Conservation (phyloP, 352 stramenopile species). For the Nothophytophthora sp. region DNA sequence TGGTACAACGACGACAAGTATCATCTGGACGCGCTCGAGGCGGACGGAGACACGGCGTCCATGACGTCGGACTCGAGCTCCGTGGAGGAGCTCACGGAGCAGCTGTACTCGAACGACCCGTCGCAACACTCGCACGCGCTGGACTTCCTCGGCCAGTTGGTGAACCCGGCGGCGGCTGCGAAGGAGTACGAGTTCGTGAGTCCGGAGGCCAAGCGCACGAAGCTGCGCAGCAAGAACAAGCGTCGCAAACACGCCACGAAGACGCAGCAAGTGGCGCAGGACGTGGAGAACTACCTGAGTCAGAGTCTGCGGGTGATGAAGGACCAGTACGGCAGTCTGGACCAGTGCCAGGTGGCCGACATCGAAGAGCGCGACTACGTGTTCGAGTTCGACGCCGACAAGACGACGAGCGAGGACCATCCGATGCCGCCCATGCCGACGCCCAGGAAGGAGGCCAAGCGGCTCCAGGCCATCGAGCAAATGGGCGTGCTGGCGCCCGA, state of each 20-base stretch:
- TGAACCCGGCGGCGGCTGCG: slow-evolving; percentile 13
- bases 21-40: slow-evolving; percentile 20
- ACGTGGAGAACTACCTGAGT: slow-evolving; percentile 49
- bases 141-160: slow-evolving; percentile 43
- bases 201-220: slow-evolving; percentile 8
- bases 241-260: slow-evolving; percentile 22
- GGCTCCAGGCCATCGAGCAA: slow-evolving; percentile 44
- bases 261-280: slow-evolving; percentile 28
- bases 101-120: slow-evolving; percentile 49
- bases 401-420: slow-evolving; percentile 30
- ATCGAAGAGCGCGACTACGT: slow-evolving; percentile 50
- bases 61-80: slow-evolving; percentile 33
- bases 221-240: slow-evolving; percentile 14
- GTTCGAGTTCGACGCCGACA: slow-evolving; percentile 34
- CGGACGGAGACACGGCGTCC: slow-evolving; percentile 35
- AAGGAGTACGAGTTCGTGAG: slow-evolving; percentile 25
- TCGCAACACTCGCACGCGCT: slow-evolving; percentile 40
- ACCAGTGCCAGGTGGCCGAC: slow-evolving; percentile 20
- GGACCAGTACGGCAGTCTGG: slow-evolving; percentile 21
- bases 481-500: slow-evolving; percentile 39
- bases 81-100: slow-evolving; percentile 35
- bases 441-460: slow-evolving; percentile 40
- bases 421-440: slow-evolving; percentile 47
- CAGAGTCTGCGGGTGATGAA: slow-evolving; percentile 36
- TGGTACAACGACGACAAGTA: slow-evolving; percentile 49